phyloP scores from a whole-genome alignment of 352 stramenopile genomes.

The Phytophthora nicotianae region DNA sequence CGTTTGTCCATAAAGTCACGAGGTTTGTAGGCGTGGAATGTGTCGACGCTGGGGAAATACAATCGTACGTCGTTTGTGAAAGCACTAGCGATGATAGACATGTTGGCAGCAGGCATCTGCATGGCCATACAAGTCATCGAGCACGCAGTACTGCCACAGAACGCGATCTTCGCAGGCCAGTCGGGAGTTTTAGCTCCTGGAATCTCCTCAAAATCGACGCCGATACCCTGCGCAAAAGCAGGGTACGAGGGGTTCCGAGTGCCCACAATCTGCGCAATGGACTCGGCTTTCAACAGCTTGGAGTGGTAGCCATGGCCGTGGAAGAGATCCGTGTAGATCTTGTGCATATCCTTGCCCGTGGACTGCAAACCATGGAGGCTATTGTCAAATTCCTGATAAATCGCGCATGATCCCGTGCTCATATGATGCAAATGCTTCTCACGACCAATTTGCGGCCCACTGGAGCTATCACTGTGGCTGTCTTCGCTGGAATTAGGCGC shows the following conservation, averaged over 20 bases:
- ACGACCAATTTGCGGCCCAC: conserved; percentile 7
- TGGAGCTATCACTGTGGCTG: conserved; percentile 13
- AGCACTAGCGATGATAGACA: conserved; percentile 49
- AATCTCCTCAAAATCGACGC: conserved; percentile 41
- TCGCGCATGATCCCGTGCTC: conserved; percentile 55
- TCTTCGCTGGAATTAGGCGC: conserved; percentile 10
- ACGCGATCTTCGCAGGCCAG: conserved; percentile 51
- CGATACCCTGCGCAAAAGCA: conserved; percentile 50
- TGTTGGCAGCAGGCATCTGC: conserved; percentile 44
- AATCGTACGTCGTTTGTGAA: conserved; percentile 55
- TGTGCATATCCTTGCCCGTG: conserved; percentile 63
- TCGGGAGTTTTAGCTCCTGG: neutral
- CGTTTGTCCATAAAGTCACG: conserved; percentile 34
- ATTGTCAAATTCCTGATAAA: conserved; percentile 44
- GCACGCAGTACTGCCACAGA: conserved; percentile 59
- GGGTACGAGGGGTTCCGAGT: conserved; percentile 44
- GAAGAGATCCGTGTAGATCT: conserved; percentile 68
- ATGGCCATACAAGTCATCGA: conserved; percentile 62
- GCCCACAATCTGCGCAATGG: conserved; percentile 51
- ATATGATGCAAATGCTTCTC: conserved; percentile 37
- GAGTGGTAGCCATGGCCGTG: conserved; percentile 42
- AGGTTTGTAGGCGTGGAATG: conserved; percentile 45
- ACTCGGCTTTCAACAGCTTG: conserved; percentile 46
- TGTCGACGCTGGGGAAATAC: conserved; percentile 45
- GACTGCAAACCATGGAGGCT: conserved; percentile 51